A percentile compares a stretch with the other conserved stretches of the same genome.
Conservation (phyloP, 129 eudicot genomes). For the Deinandra increscens region DNA sequence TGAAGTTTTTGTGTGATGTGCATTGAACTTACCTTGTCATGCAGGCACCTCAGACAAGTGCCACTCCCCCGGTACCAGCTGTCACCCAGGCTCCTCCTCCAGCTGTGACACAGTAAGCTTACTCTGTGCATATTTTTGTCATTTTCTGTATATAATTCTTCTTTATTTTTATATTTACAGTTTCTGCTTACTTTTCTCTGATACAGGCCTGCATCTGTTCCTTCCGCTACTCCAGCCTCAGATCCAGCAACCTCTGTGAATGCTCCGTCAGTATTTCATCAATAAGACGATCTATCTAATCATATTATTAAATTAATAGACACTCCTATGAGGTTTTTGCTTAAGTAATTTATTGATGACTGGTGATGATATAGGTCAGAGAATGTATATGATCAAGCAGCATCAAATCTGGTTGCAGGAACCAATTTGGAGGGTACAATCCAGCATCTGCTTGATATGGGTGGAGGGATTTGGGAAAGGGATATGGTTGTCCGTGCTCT, state of each 20-base stretch:
- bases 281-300: background rate
- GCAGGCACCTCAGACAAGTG: slow-evolving; percentile 65
- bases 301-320: background rate
- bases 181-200: background rate
- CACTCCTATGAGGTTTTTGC: slow-evolving; percentile 10
- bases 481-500: slow-evolving; percentile 86
- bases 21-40: slow-evolving; percentile 9
- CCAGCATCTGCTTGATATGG: slow-evolving; percentile 92
- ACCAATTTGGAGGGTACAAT: slow-evolving; percentile 65
- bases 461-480: slow-evolving; percentile 93
- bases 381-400: slow-evolving; percentile 73
- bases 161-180: background rate
- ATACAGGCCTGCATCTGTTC: slow-evolving; percentile 46
- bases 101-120: slow-evolving; percentile 43
- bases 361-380: slow-evolving; percentile 42
- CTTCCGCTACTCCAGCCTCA: slow-evolving; percentile 43
- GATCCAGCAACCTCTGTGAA: slow-evolving; percentile 41
- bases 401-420: slow-evolving; percentile 86
- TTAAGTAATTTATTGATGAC: background rate
- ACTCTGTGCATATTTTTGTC: background rate
- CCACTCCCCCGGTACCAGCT: slow-evolving; percentile 45
- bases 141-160: background rate
- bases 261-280: slow-evolving; percentile 47
- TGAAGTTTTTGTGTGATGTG: slow-evolving; percentile 14
- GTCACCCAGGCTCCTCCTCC: slow-evolving; percentile 46